Base-by-base conservation (phyloP, 805 yeast species). In the Metschnikowia matae region DNA sequence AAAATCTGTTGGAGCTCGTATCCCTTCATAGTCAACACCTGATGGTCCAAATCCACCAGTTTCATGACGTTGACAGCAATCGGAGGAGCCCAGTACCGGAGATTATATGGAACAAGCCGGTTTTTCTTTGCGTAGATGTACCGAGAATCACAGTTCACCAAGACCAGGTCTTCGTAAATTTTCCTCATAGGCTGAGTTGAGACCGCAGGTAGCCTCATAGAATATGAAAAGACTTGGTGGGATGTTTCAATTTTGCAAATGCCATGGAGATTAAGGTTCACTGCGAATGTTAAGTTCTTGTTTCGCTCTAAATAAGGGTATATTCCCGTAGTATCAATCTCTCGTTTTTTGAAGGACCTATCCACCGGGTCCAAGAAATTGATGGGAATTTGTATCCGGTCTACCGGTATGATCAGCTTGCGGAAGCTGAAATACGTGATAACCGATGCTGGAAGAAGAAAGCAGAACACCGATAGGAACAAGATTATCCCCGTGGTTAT, bases 81-180 rank as follows among this genome's bases (percentile, higher is more conserved):
- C 0, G 78, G 78, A 1, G 74, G 69, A 4, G 63, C 62, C 73
- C 73, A 72, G 51, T 61, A 63, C 46, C 69, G 60, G 40, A 70
- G 59, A 49, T 67, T 65, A 56, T 65, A 72, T 0, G 78, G 77
- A 10, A 73, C 55, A 31, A 65, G 48, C 53, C 50, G 39, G 55
- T 73, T 73, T 48, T 68, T 67, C 14, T 49, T 51, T 29, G 60
- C 60, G 55, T 68, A 67, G 21, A 69, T 54, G 44, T 50, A 54
- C 8, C 67, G 54, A 20, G 69, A 55, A 49, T 68, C 71, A 55
- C 78, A 72, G 46, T 66, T 55, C 34, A 60, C 48, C 17, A 61
- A 31, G 33, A 63, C 48, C 39, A 57, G 44, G 50, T 55, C 54
- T n/a, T 50, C 37, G 35, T 26, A 40, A 5, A 23, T 37, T 18